phyloP scores from a whole-genome alignment of 139 green algal species.

The Asterochloris erici region DNA sequence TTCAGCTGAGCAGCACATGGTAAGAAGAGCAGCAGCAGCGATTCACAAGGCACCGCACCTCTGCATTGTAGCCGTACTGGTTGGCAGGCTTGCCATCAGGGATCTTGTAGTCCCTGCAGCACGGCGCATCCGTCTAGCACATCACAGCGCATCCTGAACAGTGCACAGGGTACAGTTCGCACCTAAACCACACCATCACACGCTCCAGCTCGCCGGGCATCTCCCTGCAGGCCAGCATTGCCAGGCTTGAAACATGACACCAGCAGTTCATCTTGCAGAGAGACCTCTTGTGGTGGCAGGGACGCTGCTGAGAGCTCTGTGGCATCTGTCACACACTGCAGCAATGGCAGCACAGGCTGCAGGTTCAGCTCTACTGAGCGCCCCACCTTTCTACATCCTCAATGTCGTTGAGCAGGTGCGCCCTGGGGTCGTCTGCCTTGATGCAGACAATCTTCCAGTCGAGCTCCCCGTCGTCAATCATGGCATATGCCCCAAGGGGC shows the following conservation, averaged over 20 bases:
- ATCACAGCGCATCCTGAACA: no score
- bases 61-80: conserved; percentile 87
- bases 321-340: background rate
- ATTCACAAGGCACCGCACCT: background rate
- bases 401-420: conserved; percentile 84
- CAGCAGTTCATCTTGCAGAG: background rate
- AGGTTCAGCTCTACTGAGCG: background rate
- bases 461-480: conserved; percentile 99
- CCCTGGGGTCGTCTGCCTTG: conserved; percentile 87
- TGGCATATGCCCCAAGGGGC: conserved; percentile 82
- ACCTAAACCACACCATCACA: conserved; percentile 92
- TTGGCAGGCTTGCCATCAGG: conserved; percentile 96
- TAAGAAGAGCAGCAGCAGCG: background rate
- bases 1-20: no score
- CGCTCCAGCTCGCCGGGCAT: conserved; percentile 93
- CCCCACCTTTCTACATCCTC: conserved; percentile 91
- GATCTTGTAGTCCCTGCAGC: conserved; percentile 92
- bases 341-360: background rate
- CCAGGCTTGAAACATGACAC: background rate
- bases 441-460: conserved; percentile 98
- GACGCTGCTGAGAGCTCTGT: no score
- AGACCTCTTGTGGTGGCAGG: background rate
- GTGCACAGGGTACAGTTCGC: no score
- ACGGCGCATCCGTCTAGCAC: no score
- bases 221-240: conserved; percentile 47